Percentiles rank a stretch among this genome's conserved stretches.
Evolutionary conservation across 768 basidiomycete species (phyloP).

Genomic region (Hypholoma sublateritium): DNA sequence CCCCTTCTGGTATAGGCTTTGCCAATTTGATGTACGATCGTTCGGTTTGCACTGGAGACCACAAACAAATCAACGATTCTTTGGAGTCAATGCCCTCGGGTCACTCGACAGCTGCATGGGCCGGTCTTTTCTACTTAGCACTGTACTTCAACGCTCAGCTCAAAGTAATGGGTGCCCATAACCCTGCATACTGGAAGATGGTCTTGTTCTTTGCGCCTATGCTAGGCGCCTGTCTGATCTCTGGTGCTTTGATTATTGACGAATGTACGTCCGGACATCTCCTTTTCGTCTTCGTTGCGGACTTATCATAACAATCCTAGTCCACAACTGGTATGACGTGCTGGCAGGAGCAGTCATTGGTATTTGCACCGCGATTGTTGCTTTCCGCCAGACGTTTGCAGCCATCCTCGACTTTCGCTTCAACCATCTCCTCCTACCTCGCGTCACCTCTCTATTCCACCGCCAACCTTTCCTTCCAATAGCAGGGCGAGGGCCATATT

Average conservation of each 20-base stretch:
- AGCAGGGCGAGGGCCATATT: conserved; percentile 28
- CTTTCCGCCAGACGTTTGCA: conserved; percentile 57
- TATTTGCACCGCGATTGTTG: conserved; percentile 44
- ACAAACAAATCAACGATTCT: conserved; percentile 53
- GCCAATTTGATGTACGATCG: conserved; percentile 50
- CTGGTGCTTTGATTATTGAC: conserved; percentile 56
- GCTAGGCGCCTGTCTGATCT: conserved; percentile 55
- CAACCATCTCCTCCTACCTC: conserved; percentile 59
- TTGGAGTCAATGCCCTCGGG: conserved; percentile 58
- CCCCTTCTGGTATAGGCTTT: conserved; percentile 44
- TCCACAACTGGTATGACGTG: conserved; percentile 61
- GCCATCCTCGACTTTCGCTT: conserved; percentile 56
- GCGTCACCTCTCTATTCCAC: conserved; percentile 43
- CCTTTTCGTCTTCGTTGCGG: background rate
- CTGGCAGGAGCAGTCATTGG: conserved; percentile 53
- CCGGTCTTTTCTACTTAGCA: conserved; percentile 48
- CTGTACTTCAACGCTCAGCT: conserved; percentile 55
- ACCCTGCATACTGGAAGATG: conserved; percentile 66
- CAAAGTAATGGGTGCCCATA: conserved; percentile 59
- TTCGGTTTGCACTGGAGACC: conserved; percentile 54
- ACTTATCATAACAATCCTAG: conserved; percentile 18
- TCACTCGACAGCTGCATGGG: conserved; percentile 59
- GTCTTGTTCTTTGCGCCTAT: conserved; percentile 55
- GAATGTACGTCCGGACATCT: conserved; percentile 36
- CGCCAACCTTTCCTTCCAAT: conserved; percentile 28